Evolutionary conservation across 305 asterid genomes (phyloP).

Genomic region (Fraxinus paxiana): DNA sequence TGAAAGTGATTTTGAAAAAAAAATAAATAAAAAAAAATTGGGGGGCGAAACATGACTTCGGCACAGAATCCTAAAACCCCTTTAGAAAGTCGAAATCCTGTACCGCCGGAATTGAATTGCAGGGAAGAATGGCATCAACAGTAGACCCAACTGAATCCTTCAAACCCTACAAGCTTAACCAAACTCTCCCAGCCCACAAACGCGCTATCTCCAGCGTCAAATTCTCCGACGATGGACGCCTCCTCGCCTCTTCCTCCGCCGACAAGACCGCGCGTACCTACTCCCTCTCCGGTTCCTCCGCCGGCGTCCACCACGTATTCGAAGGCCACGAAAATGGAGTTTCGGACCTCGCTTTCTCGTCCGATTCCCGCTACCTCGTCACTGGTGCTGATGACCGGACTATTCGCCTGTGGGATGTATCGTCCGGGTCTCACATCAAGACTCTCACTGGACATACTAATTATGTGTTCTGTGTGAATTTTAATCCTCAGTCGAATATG

Average conservation of each 20-base stretch:
- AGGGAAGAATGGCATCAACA: constrained; percentile 37
- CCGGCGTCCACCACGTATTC: constrained; percentile 47
- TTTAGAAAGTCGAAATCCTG: background rate
- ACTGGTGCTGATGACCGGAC: constrained; percentile 93
- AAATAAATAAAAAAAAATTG: too few species aligned
- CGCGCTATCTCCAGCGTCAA: constrained; percentile 70
- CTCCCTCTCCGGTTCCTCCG: constrained; percentile 39
- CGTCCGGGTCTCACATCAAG: constrained; percentile 67
- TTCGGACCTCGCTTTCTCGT: constrained; percentile 82
- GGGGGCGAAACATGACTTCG: background rate
- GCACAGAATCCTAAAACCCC: background rate
- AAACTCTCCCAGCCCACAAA: constrained; percentile 71
- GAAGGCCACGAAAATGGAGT: constrained; percentile 79
- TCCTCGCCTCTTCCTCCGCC: constrained; percentile 77
- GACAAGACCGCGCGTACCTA: constrained; percentile 80
- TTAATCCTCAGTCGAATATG: constrained; percentile 81
- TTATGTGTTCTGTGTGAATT: constrained; percentile 78
- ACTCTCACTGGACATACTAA: constrained; percentile 84
- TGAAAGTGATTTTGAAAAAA: too few species aligned
- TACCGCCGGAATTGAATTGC: background rate
- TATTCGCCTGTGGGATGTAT: constrained; percentile 75
- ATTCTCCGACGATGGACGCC: constrained; percentile 75
- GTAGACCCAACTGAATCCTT: constrained; percentile 32
- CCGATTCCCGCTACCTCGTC: constrained; percentile 72
- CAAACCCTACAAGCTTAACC: constrained; percentile 69